A percentile compares a stretch with the other conserved stretches of the same genome.
These are phyloP conservation scores for Notholithocarpus densiflorus DNA, from an alignment of 306 rosid genomes.

Conservation along the genomic window DNA sequence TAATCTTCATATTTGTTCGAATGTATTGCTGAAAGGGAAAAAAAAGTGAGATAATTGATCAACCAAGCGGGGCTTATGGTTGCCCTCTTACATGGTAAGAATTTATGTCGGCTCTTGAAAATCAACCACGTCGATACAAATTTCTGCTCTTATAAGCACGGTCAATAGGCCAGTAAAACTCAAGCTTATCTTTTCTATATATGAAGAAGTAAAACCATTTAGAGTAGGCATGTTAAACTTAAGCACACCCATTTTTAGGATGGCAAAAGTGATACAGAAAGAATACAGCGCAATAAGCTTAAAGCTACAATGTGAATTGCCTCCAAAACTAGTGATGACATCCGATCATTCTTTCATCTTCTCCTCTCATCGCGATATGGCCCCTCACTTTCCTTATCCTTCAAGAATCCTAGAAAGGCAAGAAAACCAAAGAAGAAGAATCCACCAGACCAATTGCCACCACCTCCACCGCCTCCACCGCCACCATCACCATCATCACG, in stretches of 20 bases:
- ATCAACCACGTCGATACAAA: no score
- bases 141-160: no score
- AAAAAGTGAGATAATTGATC: no score
- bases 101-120: no score
- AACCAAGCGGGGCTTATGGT: no score
- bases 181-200: not conserved
- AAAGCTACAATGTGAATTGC: slow-evolving; percentile 10
- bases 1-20: no score
- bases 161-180: not conserved
- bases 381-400: slow-evolving; percentile 82
- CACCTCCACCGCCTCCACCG: slow-evolving; percentile 96
- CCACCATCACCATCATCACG: slow-evolving; percentile 87
- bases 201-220: not conserved
- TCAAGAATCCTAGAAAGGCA: slow-evolving; percentile 81
- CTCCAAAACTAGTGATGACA: not conserved
- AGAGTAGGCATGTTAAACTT: no score
- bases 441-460: slow-evolving; percentile 96
- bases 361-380: slow-evolving; percentile 56
- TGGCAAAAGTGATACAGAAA: not conserved
- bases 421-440: slow-evolving; percentile 97
- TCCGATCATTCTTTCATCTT: slow-evolving; percentile 35
- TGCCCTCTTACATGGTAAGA: no score
- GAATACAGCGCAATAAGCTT: not conserved
- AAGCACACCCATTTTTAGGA: no score
- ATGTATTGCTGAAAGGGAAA: no score